Percentiles rank a stretch among this genome's conserved stretches.
These are phyloP conservation scores for Lichtheimia ornata DNA, from an alignment of 371 early-diverging fungal species.

Conservation along the genomic window DNA sequence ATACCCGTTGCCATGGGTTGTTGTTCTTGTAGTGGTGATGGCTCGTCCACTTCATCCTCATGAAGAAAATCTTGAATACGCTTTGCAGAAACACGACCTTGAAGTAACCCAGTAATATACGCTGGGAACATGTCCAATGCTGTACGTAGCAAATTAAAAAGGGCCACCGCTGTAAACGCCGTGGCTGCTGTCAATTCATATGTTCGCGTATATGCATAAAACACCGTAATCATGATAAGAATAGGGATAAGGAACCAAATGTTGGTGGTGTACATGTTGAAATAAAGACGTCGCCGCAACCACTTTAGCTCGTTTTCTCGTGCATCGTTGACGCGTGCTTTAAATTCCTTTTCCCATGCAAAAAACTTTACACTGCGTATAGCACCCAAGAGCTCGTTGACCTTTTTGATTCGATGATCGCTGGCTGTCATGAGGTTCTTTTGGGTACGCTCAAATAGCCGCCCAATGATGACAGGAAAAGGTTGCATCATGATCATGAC, in stretches of 20 bases:
- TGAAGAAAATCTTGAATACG: constrained; percentile 68
- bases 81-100: constrained; percentile 66
- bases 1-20: not conserved
- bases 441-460: constrained; percentile 50
- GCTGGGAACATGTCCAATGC: constrained; percentile 73
- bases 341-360: constrained; percentile 77
- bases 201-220: constrained; percentile 55
- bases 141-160: constrained; percentile 61
- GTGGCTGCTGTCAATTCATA: constrained; percentile 58
- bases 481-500: constrained; percentile 61
- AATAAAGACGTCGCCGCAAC: constrained; percentile 39
- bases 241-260: constrained; percentile 55
- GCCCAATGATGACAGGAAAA: constrained; percentile 52
- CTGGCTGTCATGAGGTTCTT: constrained; percentile 55
- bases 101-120: constrained; percentile 60
- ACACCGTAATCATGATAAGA: constrained; percentile 49
- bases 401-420: constrained; percentile 62
- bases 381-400: constrained; percentile 73
- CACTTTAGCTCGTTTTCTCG: constrained; percentile 53
- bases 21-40: not conserved
- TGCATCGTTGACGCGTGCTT: constrained; percentile 49
- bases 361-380: constrained; percentile 81
- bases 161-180: constrained; percentile 63
- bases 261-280: constrained; percentile 41
- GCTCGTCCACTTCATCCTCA: constrained; percentile 60